These are phyloP conservation scores for Pichia ethanolica DNA, from an alignment of 805 yeast genomes.

Conservation along the genomic window DNA sequence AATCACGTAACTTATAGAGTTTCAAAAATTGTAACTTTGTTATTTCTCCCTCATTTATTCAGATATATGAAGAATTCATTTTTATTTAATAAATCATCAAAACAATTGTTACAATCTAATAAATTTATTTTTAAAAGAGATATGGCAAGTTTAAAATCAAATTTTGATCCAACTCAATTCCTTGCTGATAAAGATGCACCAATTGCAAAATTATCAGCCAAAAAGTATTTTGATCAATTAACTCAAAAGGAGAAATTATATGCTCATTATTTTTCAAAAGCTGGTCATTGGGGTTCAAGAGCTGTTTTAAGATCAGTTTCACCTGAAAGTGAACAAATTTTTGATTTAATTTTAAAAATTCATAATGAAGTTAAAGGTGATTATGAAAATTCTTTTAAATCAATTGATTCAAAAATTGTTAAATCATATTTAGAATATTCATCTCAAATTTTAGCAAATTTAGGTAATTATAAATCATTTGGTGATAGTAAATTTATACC, in stretches of 20 bases:
- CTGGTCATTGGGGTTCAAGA: conserved; percentile 78
- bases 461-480: conserved; percentile 78
- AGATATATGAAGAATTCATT: background rate
- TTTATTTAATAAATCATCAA: background rate
- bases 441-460: conserved; percentile 65
- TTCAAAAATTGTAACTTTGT: too few relatives aligned
- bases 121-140: background rate
- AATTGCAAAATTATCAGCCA: conserved; percentile 60
- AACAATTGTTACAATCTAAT: background rate
- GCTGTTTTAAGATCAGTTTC: conserved; percentile 76
- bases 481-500: conserved; percentile 89
- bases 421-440: conserved; percentile 59
- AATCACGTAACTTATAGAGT: too few relatives aligned
- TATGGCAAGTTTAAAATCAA: conserved; percentile 1
- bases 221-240: conserved; percentile 59
- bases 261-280: conserved; percentile 79
- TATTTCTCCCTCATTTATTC: too few relatives aligned
- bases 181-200: conserved; percentile 64
- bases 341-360: conserved; percentile 56
- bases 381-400: conserved; percentile 23
- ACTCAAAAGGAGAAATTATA: conserved; percentile 55
- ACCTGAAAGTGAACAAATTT: conserved; percentile 71
- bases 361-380: conserved; percentile 47
- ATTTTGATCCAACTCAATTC: conserved; percentile 19
- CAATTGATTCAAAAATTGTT: conserved; percentile 29